These are phyloP conservation scores for Tetrahymena borealis DNA, from an alignment of 73 alveolate species.

Conservation along the genomic window DNA sequence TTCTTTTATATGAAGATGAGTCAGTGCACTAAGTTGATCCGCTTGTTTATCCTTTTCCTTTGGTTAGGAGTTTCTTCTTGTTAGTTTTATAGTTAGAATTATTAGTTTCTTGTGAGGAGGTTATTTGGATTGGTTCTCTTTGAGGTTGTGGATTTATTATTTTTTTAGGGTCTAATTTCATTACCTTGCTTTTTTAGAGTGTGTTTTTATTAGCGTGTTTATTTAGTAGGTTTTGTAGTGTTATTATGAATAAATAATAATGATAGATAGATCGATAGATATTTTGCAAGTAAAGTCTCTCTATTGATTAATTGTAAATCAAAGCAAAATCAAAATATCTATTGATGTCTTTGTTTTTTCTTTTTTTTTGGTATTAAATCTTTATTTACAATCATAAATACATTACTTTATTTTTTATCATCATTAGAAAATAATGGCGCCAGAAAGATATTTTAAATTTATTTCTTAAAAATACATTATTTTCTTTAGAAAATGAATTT, in stretches of 20 bases:
- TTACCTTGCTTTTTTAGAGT: neutral
- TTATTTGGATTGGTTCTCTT: neutral
- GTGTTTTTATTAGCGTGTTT: neutral
- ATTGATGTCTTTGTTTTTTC: neutral
- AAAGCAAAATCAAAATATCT: neutral
- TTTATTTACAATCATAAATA: neutral
- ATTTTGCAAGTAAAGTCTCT: neutral
- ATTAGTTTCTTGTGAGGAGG: neutral
- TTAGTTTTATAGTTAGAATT: neutral
- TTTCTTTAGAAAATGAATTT: too few species aligned
- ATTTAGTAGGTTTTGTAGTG: neutral
- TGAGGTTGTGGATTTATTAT: neutral
- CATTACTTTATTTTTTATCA: neutral
- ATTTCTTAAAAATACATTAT: neutral
- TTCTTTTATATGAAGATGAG: neutral
- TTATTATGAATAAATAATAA: neutral
- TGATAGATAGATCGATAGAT: neutral
- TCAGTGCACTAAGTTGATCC: neutral
- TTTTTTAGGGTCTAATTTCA: neutral
- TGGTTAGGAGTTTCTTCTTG: neutral
- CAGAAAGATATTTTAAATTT: neutral
- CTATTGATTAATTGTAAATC: neutral
- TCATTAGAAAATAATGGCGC: neutral
- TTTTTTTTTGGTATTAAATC: neutral
- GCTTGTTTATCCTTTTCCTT: neutral